Evolutionary conservation across 257 asterid species (phyloP).

Genomic region (Voacanga thouarsii): DNA sequence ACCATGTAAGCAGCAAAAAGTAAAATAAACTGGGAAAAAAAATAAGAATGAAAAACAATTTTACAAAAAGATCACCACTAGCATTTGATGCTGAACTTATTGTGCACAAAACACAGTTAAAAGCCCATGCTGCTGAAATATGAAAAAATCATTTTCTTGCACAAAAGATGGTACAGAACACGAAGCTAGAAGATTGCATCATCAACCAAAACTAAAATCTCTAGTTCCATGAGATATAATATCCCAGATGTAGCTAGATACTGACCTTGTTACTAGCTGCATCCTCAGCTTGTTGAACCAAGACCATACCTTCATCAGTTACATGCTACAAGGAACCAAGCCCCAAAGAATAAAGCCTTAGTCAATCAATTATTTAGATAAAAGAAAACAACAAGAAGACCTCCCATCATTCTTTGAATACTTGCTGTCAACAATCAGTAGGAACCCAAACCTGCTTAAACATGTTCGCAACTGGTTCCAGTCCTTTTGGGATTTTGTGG

Average conservation of each 20-base stretch:
- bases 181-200: not conserved
- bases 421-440: not conserved
- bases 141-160: not conserved
- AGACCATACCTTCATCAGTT: conserved; percentile 45
- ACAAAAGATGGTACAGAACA: not conserved
- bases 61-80: too few relatives aligned
- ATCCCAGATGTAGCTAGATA: not conserved
- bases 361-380: conserved; percentile 2
- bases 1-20: too few relatives aligned
- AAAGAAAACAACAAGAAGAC: not conserved
- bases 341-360: not conserved
- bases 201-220: not conserved
- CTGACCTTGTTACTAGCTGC: conserved; percentile 42
- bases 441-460: conserved; percentile 47
- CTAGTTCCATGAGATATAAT: not conserved
- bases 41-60: too few relatives aligned
- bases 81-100: not conserved
- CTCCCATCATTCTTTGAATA: conserved; percentile 2
- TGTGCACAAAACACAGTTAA: not conserved
- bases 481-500: conserved; percentile 32
- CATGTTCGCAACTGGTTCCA: conserved; percentile 36
- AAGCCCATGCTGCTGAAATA: not conserved
- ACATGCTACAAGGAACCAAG: conserved; percentile 38
- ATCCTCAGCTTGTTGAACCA: conserved; percentile 57
- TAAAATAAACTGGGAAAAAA: too few relatives aligned